Evolutionary conservation across 2,329 filamentous ascomycete genomes (phyloP).

Genomic region (Exophiala dermatitidis): DNA sequence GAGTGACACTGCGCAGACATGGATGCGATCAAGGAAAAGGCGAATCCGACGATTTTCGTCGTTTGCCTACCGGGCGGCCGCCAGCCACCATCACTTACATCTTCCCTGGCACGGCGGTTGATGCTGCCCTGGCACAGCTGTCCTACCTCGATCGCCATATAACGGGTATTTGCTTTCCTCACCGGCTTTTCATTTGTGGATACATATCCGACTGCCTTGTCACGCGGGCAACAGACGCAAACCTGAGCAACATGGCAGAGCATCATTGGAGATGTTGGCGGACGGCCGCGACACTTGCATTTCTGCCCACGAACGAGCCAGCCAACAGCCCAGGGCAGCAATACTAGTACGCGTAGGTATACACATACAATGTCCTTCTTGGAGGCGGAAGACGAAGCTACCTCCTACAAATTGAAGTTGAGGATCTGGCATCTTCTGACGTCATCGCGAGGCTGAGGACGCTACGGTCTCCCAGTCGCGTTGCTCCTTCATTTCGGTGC

Average conservation of each 20-base stretch:
- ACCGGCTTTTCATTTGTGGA: conserved; percentile 1
- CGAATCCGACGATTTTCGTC: background rate
- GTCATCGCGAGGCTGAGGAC: background rate
- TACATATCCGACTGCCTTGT: conserved; percentile 1
- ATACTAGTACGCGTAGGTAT: too few species aligned
- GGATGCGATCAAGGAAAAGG: background rate
- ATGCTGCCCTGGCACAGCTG: background rate
- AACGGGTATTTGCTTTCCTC: background rate
- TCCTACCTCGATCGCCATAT: conserved; percentile 4
- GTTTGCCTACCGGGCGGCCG: background rate
- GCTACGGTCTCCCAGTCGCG: background rate
- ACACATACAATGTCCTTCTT: too few species aligned
- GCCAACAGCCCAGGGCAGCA: background rate
- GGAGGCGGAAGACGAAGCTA: background rate
- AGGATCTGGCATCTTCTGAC: background rate
- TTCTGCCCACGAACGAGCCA: background rate
- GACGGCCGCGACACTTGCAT: conserved; percentile 2
- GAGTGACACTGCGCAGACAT: background rate
- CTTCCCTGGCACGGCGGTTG: background rate
- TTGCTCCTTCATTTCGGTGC: background rate
- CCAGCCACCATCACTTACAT: background rate
- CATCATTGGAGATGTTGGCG: conserved; percentile 7
- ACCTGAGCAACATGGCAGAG: conserved; percentile 2
- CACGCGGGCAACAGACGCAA: background rate
- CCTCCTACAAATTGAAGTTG: background rate